Evolutionary conservation across 352 stramenopile genomes (phyloP), one percentile per base, ranked within the genome.

Genomic region (Globisporangium polare): DNA sequence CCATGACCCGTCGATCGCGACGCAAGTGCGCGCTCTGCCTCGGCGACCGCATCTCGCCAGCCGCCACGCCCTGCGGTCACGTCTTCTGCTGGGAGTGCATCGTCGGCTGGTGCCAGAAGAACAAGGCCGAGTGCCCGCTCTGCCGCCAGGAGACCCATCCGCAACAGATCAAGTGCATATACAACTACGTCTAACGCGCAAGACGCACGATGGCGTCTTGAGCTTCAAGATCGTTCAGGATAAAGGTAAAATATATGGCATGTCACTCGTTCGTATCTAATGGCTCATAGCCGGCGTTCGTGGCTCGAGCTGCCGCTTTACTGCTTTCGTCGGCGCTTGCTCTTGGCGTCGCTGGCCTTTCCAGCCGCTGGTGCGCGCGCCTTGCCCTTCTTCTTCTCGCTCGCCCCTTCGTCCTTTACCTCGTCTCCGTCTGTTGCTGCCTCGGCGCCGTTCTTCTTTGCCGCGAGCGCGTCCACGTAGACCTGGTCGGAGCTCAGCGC

Each of bases 1-100:
- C 18, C 5, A 42, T 47, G 39, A 55, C 31, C 31, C 73, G 39
- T 12, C 67, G 62, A 24, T 59, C 56, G 29, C 58, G 62, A 52
- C 86, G 84, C 41, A 96, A 96, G 60, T 97, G 90, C 58, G 84
- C 87, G 17, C 76, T 97, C 26, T 97, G 90, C 68, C 79, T 97
- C 18, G 81, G 82, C 7, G 77, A 89, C 47, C 85, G 88, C 55
- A 74, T 79, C 61, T 75, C 84, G 17, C 82, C 88, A 10, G 78
- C 87, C 13, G 84, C 81, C 12, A 97, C 90, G 18, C 90, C 88
- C 0, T 97, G 90, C 49, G 90, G 90, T 27, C 90, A 97, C 63
- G 75, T 97, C 29, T 97, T 97, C 74, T 97, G 90, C 68, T 97
- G 90, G 90, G 86, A 96, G 26, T 97, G 90, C 58, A 95, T 97